Base-by-base conservation (phyloP, 2,329 filamentous ascomycete species). In the Talaromyces marneffei region DNA sequence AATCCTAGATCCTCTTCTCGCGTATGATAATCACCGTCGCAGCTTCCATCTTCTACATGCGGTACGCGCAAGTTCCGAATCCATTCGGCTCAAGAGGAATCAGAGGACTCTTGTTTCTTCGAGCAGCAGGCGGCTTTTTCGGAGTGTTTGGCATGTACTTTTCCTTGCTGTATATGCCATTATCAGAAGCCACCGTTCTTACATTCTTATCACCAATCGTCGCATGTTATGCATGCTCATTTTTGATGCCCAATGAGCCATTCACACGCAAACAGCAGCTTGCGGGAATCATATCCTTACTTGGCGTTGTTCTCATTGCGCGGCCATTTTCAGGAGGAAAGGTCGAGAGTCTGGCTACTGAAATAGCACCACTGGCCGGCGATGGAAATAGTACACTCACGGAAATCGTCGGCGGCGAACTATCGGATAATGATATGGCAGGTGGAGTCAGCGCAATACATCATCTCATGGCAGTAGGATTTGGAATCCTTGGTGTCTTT, bases 151-250 rank as follows among this genome's bases (percentile, higher is more conserved):
- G 89, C 37, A 84, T 94, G 76, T 95, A 87, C 67, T 87, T 87
- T 68, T 87, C 85, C 7, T 77, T 90, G 61, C 83, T 90, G 70
- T 95, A 95, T 68, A 83, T 96, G 2, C 90, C 91, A 0, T 82
- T 96, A 2, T 89, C 91, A 16, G 92, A 96, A 72, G 91, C 92
- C 2, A 94, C 90, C 0, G 92, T 96, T 35, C 88, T 97, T 58
- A 94, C 91, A 8, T 97, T 96, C 71, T 81, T 96, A 5, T 85
- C 89, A 0, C 92, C 92, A 0, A 88, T 87, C 14, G 80, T 95
- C 5, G 85, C 90, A 20, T 91, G 90, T 61, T 91, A 92, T 77
- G 83, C 89, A 18, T 96, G 91, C 72, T 91, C 89, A 37, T 79
- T 92, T 60, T 76, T 92, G 39, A 82, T 87, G 23, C 72, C 76